Percentiles rank a stretch among this genome's conserved stretches.
These are phyloP conservation scores for Sphaerulina musiva DNA, from an alignment of 2,329 filamentous ascomycete genomes.

Conservation along the genomic window DNA sequence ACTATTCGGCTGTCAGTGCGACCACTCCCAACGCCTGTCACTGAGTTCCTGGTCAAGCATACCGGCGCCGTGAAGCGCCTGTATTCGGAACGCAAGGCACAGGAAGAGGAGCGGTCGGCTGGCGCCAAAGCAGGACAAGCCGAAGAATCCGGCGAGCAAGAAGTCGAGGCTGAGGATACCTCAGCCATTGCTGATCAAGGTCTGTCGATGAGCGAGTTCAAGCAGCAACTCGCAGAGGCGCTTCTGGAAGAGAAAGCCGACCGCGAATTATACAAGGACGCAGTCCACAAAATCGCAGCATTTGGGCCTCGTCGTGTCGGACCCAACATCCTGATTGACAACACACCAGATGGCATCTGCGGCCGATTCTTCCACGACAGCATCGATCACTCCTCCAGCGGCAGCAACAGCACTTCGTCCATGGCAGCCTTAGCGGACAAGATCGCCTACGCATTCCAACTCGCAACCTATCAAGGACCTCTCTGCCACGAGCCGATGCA, in stretches of 20 bases:
- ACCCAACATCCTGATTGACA: conserved; percentile 83
- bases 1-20: conserved; percentile 68
- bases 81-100: conserved; percentile 62
- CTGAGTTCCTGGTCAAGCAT: conserved; percentile 76
- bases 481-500: conserved; percentile 90
- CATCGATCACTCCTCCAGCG: conserved; percentile 18
- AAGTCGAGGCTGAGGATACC: conserved; percentile 43
- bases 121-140: conserved; percentile 33
- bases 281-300: conserved; percentile 74
- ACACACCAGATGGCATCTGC: conserved; percentile 64
- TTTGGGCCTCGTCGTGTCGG: conserved; percentile 83
- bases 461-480: conserved; percentile 80
- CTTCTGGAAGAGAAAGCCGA: conserved; percentile 68
- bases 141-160: conserved; percentile 34
- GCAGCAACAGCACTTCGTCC: conserved; percentile 18
- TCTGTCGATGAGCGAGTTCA: conserved; percentile 70
- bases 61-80: conserved; percentile 69
- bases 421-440: conserved; percentile 65
- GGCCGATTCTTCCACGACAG: conserved; percentile 52
- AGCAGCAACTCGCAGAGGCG: conserved; percentile 58
- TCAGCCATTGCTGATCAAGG: conserved; percentile 52
- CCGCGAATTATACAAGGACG: conserved; percentile 68
- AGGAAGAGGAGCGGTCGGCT: conserved; percentile 38
- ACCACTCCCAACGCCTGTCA: conserved; percentile 70
- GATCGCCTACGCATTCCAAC: conserved; percentile 87